Conservation (phyloP, 2,329 filamentous ascomycete genomes). For the Colletotrichum sp. region DNA sequence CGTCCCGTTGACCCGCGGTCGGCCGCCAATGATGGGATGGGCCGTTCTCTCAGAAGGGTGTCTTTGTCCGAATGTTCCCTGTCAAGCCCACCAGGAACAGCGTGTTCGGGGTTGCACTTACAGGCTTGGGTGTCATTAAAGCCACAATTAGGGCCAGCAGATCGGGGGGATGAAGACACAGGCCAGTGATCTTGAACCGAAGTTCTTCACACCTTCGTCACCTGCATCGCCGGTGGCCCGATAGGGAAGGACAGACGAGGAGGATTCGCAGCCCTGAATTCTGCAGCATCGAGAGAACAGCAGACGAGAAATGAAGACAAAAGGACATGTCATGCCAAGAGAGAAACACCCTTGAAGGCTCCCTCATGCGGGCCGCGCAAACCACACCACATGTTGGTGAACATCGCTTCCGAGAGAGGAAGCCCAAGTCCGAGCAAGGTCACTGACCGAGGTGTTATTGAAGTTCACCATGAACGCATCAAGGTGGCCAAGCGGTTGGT, state of each 20-base stretch:
- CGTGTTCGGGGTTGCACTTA: neutral
- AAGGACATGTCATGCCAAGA: neutral
- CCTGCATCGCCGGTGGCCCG: neutral
- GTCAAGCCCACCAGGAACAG: neutral
- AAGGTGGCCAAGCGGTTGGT: neutral
- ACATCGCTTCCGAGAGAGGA: neutral
- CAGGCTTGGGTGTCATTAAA: neutral
- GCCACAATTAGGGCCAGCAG: neutral
- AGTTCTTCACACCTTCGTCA: neutral
- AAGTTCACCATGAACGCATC: neutral
- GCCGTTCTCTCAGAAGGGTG: neutral
- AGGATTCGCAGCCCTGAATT: neutral
- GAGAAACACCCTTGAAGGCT: neutral
- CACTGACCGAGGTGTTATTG: neutral
- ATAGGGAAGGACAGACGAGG: neutral
- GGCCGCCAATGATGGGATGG: neutral
- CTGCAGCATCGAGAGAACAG: neutral
- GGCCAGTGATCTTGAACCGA: neutral
- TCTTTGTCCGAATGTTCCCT: neutral
- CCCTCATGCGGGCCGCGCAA: neutral
- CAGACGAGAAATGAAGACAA: neutral
- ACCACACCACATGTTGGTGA: neutral
- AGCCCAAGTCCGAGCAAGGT: neutral
- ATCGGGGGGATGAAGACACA: neutral
- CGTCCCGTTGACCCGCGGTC: neutral